Evolutionary conservation across 2,329 filamentous ascomycete species (phyloP).

Genomic region (Nannizzia gypsea): DNA sequence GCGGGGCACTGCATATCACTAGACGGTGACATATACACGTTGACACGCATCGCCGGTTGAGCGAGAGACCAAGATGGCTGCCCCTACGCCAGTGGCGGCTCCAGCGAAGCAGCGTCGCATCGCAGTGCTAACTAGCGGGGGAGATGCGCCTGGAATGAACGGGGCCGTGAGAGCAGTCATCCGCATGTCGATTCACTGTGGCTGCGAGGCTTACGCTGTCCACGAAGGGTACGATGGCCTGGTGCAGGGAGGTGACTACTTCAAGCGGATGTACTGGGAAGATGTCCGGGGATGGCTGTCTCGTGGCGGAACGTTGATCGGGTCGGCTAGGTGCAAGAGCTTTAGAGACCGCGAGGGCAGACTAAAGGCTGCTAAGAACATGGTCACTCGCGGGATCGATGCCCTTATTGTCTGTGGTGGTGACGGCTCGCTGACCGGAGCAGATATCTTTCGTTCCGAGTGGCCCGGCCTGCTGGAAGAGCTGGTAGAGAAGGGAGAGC

Average conservation of each 20-base stretch:
- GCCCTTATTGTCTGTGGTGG: conserved; percentile 94
- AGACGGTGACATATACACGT: no score
- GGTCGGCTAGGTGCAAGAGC: conserved; percentile 81
- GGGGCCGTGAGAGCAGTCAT: conserved; percentile 81
- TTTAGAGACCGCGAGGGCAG: conserved; percentile 85
- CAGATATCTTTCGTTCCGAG: conserved; percentile 82
- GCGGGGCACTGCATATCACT: no score
- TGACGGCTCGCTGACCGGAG: conserved; percentile 90
- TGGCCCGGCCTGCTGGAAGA: conserved; percentile 84
- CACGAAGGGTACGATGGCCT: conserved; percentile 96
- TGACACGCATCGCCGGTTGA: background rate
- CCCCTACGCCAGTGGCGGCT: conserved; percentile 1
- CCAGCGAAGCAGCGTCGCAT: conserved; percentile 45
- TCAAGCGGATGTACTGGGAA: conserved; percentile 78
- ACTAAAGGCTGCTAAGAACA: conserved; percentile 78
- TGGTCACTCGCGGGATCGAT: conserved; percentile 86
- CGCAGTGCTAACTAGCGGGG: conserved; percentile 86
- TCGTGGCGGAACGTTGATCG: conserved; percentile 89
- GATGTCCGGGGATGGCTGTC: conserved; percentile 90
- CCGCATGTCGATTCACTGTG: conserved; percentile 76
- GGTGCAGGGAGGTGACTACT: conserved; percentile 77
- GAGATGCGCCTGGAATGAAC: conserved; percentile 93
- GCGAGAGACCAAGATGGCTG: background rate
- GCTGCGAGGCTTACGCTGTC: conserved; percentile 66
- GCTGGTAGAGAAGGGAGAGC: conserved; percentile 60